Base-by-base conservation (phyloP, 2,329 filamentous ascomycete species). In the Aplosporella prunicola region DNA sequence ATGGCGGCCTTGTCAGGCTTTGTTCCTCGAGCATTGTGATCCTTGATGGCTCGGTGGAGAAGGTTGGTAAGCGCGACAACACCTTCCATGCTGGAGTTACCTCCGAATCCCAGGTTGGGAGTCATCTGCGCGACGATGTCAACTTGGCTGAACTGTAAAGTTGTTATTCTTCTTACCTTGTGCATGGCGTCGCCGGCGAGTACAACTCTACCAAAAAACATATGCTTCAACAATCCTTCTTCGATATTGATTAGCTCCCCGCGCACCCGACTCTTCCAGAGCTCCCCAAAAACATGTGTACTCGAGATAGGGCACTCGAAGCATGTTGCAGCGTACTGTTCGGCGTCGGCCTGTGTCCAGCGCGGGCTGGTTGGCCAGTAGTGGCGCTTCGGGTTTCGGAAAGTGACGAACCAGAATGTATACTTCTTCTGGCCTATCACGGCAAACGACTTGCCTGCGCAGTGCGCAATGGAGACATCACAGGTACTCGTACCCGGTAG, bases 401-500 rank as follows among this genome's bases (percentile, higher is more conserved):
- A 25, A 20, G 29, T 29, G 34, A 36, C 29, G 20, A 36, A 36
- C 34, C 34, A 36, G 34, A 29, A 36, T n/a, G 30, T 10, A 13
- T 29, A 9, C 10, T 29, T 15, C 6, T 13, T 13, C 20, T 27
- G 25, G 26, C 34, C 34, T 2, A 27, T 25, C 17, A 36, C 34
- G 26, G 30, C 30, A 20, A 36, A 20, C 9, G 34, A 27, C 26
- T 36, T 23, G 18, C 18, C 16, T 1, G 34, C 7, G 34, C 30
- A 25, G 26, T 36, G 26, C 30, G 13, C 26, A 23, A 14, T 13
- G 14, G 13, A 30, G 14, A 15, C 34, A 25, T 20, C 29, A 36
- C 10, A 36, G 34, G 34, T 27, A 36, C 24, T 36, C 30, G 34
- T 36, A 36, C 20, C 30, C 34, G 26, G 34, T 20, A 5, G 34